Evolutionary conservation across 768 basidiomycete genomes (phyloP), one percentile per base, ranked within the genome.

Genomic region (Mycena alexandri): DNA sequence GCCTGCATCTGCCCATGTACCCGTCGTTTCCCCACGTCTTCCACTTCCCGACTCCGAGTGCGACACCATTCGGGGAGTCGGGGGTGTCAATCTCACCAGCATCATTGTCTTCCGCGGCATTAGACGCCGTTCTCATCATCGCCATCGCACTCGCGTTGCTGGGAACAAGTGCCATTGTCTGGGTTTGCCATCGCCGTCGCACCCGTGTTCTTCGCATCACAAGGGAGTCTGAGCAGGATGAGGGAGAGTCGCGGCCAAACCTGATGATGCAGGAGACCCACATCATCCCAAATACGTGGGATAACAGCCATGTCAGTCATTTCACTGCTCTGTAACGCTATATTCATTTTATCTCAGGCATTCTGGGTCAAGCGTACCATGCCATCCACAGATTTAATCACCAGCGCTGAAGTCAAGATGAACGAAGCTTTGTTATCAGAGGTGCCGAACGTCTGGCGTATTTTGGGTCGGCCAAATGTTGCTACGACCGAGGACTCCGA

Each of bases 401-500:
- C 25, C 0, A 24, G 42, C 17, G 21, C 63, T 11, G 38, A 65
- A 46, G 29, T 38, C 16, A 61, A 43, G 52, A 61, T 44, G 29
- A 59, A 63, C 43, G 55, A 58, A 7, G 13, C 55, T 6, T 19
- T 63, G 29, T 59, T 66, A 25, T 25, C 63, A 13, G 69, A 70
- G 52, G 60, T 63, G 2, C 60, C 61, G 16, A 59, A 57, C 12
- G 58, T 63, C 25, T 67, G 61, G 65, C 59, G 69, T 6, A 29
- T 67, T 10, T 16, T 70, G n/a, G 69, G 69, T 11, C 69, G 69
- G 10, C 57, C 65, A 21, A 61, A 70, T 17, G 56, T 63, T n/a
- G 65, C 65, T 1, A 16, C 44, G 42, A 38, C 38, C 5, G 46
- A 44, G n/a, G 69, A 54, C 16, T 33, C 52, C 9, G 58, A 51